phyloP scores from a whole-genome alignment of 331 rosid genomes.

The Acacia pycnantha region DNA sequence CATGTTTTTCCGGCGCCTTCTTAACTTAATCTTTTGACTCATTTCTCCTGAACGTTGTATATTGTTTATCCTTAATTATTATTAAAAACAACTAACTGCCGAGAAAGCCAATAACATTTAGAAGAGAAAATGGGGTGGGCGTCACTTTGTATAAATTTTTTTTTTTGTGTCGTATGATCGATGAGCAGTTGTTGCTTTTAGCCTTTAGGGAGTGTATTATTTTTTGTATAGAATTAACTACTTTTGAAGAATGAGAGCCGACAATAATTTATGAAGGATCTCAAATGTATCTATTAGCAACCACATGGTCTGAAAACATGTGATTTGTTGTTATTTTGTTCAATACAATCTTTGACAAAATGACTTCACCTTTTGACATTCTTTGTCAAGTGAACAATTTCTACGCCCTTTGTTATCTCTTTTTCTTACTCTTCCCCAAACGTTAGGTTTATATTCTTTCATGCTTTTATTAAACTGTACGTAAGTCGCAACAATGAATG shows the following conservation, averaged over 20 bases:
- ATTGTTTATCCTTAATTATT: no score
- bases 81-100: neutral
- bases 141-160: neutral
- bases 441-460: neutral
- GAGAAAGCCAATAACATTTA: neutral
- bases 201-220: no score
- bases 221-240: neutral
- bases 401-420: neutral
- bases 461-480: neutral
- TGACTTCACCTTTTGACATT: neutral
- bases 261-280: neutral
- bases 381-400: neutral
- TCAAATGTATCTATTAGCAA: neutral
- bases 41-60: no score
- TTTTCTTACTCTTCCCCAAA: neutral
- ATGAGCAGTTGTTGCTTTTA: neutral
- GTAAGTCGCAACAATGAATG: neutral
- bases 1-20: neutral
- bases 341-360: neutral
- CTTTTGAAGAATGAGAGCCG: neutral
- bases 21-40: no score
- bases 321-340: neutral
- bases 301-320: neutral
- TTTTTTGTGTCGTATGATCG: neutral
- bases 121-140: neutral